A percentile compares a stretch with the other conserved stretches of the same genome.
Evolutionary conservation across 129 eudicot genomes (phyloP).

Genomic region (Helichrysum umbraculigerum): DNA sequence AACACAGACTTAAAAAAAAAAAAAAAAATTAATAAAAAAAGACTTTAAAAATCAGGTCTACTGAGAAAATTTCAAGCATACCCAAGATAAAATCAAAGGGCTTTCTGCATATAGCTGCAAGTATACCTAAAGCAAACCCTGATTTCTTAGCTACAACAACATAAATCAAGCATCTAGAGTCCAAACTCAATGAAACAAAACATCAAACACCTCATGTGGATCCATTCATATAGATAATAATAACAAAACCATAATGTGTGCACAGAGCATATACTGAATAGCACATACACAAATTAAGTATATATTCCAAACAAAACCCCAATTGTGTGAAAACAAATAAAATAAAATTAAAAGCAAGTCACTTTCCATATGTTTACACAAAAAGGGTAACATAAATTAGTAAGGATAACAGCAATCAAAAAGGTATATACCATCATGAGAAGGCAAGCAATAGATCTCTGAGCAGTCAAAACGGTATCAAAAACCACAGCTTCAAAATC

Average conservation of each 20-base stretch:
- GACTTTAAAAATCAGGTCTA: background rate
- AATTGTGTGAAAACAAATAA: slow-evolving; percentile 6
- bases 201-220: slow-evolving; percentile 24
- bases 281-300: background rate
- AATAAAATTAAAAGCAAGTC: slow-evolving; percentile 6
- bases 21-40: background rate
- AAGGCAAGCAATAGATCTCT: slow-evolving; percentile 57
- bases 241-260: background rate
- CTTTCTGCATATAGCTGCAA: background rate
- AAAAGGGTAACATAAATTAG: background rate
- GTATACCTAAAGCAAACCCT: slow-evolving; percentile 1
- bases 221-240: background rate
- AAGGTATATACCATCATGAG: slow-evolving; percentile 46
- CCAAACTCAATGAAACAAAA: slow-evolving; percentile 13
- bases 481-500: slow-evolving; percentile 38
- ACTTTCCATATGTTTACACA: background rate
- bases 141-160: background rate
- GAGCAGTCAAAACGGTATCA: slow-evolving; percentile 63
- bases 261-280: background rate
- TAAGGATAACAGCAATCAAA: background rate
- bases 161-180: background rate
- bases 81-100: slow-evolving; percentile 10
- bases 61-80: slow-evolving; percentile 1
- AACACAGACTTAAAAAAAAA: background rate
- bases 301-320: background rate